Conservation (phyloP, 306 rosid species). For the Cucurbita argyrosperma region DNA sequence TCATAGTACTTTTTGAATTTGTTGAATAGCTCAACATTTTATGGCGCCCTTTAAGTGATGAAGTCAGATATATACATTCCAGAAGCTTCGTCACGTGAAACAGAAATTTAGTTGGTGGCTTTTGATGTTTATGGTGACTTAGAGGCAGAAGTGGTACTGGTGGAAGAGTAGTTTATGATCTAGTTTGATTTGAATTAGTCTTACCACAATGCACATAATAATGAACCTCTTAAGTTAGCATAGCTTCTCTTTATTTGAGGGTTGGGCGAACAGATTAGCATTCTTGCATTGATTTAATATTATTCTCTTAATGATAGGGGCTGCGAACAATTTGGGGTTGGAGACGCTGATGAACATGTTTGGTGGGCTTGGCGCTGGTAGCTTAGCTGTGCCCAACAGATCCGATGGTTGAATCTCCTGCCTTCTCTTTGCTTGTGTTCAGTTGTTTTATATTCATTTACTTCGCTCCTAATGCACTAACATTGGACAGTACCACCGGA, state of each 20-base stretch:
- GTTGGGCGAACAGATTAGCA: not conserved
- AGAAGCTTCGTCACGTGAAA: not conserved
- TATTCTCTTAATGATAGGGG: conserved; percentile 18
- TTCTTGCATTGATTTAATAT: not conserved
- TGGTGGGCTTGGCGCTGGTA: conserved; percentile 85
- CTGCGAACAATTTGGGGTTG: conserved; percentile 40
- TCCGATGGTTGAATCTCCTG: conserved; percentile 40
- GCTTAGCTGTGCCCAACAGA: conserved; percentile 54
- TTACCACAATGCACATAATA: not conserved
- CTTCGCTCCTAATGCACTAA: not conserved
- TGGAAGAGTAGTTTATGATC: not conserved
- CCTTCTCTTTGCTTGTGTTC: not conserved
- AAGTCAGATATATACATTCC: not conserved
- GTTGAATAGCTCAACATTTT: not conserved
- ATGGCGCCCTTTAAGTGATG: not conserved
- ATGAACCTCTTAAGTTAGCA: not conserved
- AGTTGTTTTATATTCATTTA: not conserved
- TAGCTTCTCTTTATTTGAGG: not conserved
- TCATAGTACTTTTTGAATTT: not conserved
- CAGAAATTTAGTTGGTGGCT: not conserved
- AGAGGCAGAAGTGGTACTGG: not conserved
- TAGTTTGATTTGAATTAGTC: not conserved
- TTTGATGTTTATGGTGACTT: not conserved
- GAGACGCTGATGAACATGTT: conserved; percentile 73
- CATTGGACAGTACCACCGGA: conserved; percentile 62